Evolutionary conservation across 2,329 filamentous ascomycete species (phyloP).

Genomic region (Trichoderma hamatum): DNA sequence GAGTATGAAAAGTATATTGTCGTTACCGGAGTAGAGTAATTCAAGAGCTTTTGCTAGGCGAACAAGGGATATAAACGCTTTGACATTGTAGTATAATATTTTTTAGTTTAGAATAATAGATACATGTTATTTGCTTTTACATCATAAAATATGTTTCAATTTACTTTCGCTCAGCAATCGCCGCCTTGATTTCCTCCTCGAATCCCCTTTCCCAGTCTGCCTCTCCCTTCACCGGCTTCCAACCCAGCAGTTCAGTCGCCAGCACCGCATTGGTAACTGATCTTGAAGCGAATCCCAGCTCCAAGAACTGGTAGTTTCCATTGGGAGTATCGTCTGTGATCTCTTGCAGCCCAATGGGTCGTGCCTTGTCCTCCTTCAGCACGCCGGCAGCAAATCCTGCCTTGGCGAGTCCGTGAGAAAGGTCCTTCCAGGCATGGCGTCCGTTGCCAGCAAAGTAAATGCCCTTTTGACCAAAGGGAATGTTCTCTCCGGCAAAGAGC

Average conservation of each 20-base stretch:
- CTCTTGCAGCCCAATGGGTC: conserved; percentile 37
- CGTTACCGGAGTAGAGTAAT: conserved; percentile 4
- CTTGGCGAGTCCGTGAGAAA: conserved; percentile 42
- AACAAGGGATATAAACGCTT: not conserved
- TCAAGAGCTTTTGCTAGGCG: not conserved
- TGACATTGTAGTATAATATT: not conserved
- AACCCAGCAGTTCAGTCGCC: conserved; percentile 35
- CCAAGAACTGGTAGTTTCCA: conserved; percentile 32
- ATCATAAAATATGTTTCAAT: not conserved
- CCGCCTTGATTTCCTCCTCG: conserved; percentile 29
- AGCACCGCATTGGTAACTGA: conserved; percentile 34
- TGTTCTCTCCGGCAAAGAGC: conserved; percentile 37
- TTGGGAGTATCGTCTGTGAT: conserved; percentile 29
- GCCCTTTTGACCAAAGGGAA: conserved; percentile 43
- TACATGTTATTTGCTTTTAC: not conserved
- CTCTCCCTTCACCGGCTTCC: conserved; percentile 39
- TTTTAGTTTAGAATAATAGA: not conserved
- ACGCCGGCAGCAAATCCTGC: conserved; percentile 38
- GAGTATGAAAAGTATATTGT: conserved; percentile 13
- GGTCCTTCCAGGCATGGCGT: conserved; percentile 44
- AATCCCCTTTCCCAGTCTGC: conserved; percentile 35
- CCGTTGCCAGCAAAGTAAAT: conserved; percentile 49
- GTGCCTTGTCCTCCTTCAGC: conserved; percentile 37
- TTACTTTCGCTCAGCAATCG: conserved; percentile 17
- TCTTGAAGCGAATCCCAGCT: conserved; percentile 40